Evolutionary conservation across 306 rosid genomes (phyloP), one percentile per base, ranked within the genome.

Genomic region (Potentilla sterilis): DNA sequence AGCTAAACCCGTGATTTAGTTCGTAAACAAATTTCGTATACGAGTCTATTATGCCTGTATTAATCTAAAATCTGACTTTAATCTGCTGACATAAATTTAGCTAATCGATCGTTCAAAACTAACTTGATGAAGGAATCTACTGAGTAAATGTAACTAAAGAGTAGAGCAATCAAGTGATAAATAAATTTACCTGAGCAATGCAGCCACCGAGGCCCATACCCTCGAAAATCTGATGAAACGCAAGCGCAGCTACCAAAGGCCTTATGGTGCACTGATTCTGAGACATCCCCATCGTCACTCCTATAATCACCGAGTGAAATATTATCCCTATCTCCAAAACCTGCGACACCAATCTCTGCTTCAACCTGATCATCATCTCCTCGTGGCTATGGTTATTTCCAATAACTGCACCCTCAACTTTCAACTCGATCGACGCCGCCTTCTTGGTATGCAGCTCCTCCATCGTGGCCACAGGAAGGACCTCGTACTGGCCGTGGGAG

Each of bases 141-240:
- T 44, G 4, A 12, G 19, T 24, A 58, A 22, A 24, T 10, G 34
- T 11, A 59, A 14, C 19, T 7, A 12, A 32, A 42, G 22, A 43
- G 22, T 21, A 1, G 37, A 2, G 11, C 4, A n/a, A 51, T 22
- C 42, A 19, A 2, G 4, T 42, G 9, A 67, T 4, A 5, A 21
- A 59, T 44, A 28, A 59, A 24, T 35, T 7, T 37, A 92, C 97
- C 99, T 92, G 99, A 74, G 99, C 97, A 43, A 95, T 96, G 80
- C 97, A 95, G 9, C 97, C 99, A 15, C 99, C 99, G 0, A 95
- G 97, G 9, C 97, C 99, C 97, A 95, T 84, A 22, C 99, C 99
- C 81, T 95, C 99, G 40, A 92, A 95, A 0, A 95, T 90, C 74
- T 95, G 99, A 76, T 95, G 99, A 80, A 95, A 95, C 2, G 99